Evolutionary conservation across 306 rosid species (phyloP).

Genomic region (Citrullus mucosospermus): DNA sequence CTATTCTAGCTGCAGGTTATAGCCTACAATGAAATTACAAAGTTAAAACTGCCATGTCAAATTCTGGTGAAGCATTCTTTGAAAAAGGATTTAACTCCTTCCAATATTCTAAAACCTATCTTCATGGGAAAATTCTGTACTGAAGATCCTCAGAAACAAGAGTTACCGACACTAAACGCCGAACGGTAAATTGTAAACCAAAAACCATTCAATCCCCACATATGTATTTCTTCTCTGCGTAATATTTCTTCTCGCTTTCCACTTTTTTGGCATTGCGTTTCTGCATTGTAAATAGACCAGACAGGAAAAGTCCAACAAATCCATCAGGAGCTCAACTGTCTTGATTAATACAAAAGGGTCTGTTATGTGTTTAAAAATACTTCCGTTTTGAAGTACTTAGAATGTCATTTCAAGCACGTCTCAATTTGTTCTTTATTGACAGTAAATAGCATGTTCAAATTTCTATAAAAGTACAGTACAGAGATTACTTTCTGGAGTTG

Average conservation of each 20-base stretch:
- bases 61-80: background rate
- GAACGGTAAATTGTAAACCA: background rate
- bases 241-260: slow-evolving; percentile 74
- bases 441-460: background rate
- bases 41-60: background rate
- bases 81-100: background rate
- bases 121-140: slow-evolving; percentile 2
- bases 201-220: slow-evolving; percentile 53
- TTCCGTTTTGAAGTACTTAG: too few species aligned
- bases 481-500: background rate
- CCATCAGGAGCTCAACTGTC: background rate
- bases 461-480: background rate
- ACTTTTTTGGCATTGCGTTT: slow-evolving; percentile 81
- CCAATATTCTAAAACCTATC: background rate
- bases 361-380: too few species aligned
- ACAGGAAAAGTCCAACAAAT: background rate
- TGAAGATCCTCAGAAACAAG: slow-evolving; percentile 7
- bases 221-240: slow-evolving; percentile 59
- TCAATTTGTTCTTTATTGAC: background rate
- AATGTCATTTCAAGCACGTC: background rate
- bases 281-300: slow-evolving; percentile 29
- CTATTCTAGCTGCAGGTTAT: slow-evolving; percentile 9
- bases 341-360: background rate
- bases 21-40: slow-evolving; percentile 7
- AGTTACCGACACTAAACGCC: background rate